Conservation (phyloP, 306 rosid species). For the Pyrus bretschneideri region DNA sequence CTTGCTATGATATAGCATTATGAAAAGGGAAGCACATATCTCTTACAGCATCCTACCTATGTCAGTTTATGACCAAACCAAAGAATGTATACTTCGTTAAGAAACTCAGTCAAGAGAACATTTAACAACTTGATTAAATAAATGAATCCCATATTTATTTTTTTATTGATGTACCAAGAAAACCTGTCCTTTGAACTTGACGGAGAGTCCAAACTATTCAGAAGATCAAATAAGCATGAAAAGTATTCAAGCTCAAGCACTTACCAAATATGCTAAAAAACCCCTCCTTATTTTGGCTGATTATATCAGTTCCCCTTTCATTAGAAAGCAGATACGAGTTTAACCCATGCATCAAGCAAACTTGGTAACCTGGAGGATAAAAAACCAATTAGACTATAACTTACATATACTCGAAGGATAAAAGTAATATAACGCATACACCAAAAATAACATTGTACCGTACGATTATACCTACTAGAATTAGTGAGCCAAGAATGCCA, state of each 20-base stretch:
- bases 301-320: constrained; percentile 64
- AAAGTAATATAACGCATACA: background rate
- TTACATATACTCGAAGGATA: background rate
- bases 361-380: constrained; percentile 57
- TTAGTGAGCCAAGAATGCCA: constrained; percentile 62
- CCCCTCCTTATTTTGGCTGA: constrained; percentile 98
- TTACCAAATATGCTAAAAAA: constrained; percentile 81
- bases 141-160: background rate
- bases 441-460: constrained; percentile 4
- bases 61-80: background rate
- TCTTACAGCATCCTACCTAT: background rate
- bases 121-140: background rate
- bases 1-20: background rate
- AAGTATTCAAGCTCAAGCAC: constrained; percentile 7
- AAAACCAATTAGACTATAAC: constrained; percentile 10
- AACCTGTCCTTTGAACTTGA: background rate
- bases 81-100: background rate
- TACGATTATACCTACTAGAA: constrained; percentile 65
- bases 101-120: background rate
- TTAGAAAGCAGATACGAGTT: constrained; percentile 60
- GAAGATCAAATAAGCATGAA: background rate
- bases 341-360: constrained; percentile 61
- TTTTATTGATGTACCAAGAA: background rate
- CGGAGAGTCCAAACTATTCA: background rate
- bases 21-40: background rate